These are phyloP conservation scores for Lasiosphaeria hispida DNA, from an alignment of 495 filamentous ascomycete genomes.

Conservation along the genomic window DNA sequence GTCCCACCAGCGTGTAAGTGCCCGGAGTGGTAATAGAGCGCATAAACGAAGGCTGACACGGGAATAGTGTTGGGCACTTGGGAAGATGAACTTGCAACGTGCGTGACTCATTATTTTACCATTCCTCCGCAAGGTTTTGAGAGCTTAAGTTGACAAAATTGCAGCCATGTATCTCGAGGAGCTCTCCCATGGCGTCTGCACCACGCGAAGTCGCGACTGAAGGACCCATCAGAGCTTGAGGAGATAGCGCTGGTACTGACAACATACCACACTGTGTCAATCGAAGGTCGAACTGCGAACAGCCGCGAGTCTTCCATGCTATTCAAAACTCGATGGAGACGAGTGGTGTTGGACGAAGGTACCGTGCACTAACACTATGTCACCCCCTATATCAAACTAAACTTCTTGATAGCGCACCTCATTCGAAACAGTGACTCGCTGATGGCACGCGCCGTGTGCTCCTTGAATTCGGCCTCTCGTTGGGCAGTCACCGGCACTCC, in stretches of 20 bases:
- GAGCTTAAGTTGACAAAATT: not conserved
- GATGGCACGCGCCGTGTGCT: slow-evolving; percentile 35
- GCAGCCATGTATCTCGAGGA: slow-evolving; percentile 13
- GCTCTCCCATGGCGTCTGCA: slow-evolving; percentile 29
- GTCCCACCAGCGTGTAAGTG: slow-evolving; percentile 30
- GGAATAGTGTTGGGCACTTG: slow-evolving; percentile 33
- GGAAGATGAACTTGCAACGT: slow-evolving; percentile 34
- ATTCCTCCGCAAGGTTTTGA: not conserved
- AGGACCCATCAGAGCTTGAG: slow-evolving; percentile 11
- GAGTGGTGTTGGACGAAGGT: slow-evolving; percentile 52
- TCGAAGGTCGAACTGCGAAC: not conserved
- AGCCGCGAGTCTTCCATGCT: slow-evolving; percentile 14
- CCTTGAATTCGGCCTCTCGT: slow-evolving; percentile 30
- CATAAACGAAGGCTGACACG: not conserved
- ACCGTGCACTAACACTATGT: not conserved
- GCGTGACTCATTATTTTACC: not conserved
- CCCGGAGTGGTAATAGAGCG: not conserved
- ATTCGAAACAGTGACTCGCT: slow-evolving; percentile 39
- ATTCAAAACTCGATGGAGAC: slow-evolving; percentile 35
- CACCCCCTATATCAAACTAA: too few relatives aligned
- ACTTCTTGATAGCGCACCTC: not conserved
- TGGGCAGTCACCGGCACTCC: slow-evolving; percentile 49
- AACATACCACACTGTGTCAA: slow-evolving; percentile 41
- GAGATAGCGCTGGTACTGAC: slow-evolving; percentile 32
- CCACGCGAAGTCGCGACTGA: slow-evolving; percentile 30